Base-by-base conservation (phyloP, 2,329 filamentous ascomycete genomes). In the Cladophialophora immunda region DNA sequence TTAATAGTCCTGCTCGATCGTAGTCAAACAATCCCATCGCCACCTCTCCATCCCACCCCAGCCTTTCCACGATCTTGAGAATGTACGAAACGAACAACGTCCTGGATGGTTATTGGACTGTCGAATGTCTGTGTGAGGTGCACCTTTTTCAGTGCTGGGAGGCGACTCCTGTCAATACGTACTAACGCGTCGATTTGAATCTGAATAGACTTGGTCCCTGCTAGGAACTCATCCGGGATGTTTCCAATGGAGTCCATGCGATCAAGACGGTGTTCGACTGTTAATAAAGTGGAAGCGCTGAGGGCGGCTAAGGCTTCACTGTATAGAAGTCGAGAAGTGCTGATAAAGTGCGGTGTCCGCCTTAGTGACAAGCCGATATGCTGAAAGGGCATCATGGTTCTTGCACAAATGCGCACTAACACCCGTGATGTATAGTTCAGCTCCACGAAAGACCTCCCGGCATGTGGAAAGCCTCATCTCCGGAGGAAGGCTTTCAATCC, bases 271-370 rank as follows among this genome's bases (percentile, higher is more conserved):
- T 54, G 19, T 6, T 54, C 52, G 19, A 27, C 17, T n/a, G 64
- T 41, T 17, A 53, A 36, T 19, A 64, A 29, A 11, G 61, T 61
- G 11, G 60, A 45, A 27, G 50, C 47, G 13, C 19, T 57, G 25
- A 67, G 56, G 25, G 30, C 19, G 29, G 52, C 50, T 2, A 67
- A 34, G 22, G 60, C 65, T 52, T 67, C 65, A 30, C 50, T 15
- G 19, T 25, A 13, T 22, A 63, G 52, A 34, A 53, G 52, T 9
- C 22, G 34, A 15, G 59, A 67, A 19, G 59, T 54, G 11, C 19
- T 53, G 5, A 67, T n/a, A 27, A 36, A 67, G 41, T 22, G 41
- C 4, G 19, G 30, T 32, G 30, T 32, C 30, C 30, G 17, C 13
- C 4, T 47, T 22, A 17, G 17, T 22, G 19, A 47, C 19, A 17